Conservation (phyloP, 2,329 filamentous ascomycete species). For the Lasiodiplodia hormozganensis region DNA sequence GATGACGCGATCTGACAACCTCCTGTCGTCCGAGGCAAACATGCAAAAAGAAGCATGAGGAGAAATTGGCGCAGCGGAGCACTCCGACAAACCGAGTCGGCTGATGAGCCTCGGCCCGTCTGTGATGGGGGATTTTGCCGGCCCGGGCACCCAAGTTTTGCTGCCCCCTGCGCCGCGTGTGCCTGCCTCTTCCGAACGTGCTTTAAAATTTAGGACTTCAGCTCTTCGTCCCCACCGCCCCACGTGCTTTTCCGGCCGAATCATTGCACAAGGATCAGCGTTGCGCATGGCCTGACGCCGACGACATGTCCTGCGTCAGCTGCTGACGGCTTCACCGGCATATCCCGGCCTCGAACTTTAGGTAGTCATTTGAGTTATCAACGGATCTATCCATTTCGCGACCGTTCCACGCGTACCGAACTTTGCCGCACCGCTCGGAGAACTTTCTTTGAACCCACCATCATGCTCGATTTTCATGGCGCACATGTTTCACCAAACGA, state of each 20-base stretch:
- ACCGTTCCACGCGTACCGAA: neutral
- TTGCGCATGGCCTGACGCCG: neutral
- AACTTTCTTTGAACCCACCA: neutral
- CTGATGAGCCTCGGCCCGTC: neutral
- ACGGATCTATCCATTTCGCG: neutral
- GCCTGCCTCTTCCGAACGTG: neutral
- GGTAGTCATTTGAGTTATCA: neutral
- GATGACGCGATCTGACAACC: neutral
- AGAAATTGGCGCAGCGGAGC: neutral
- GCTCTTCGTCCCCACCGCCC: neutral
- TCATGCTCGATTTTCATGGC: neutral
- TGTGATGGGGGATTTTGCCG: neutral
- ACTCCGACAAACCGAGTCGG: neutral
- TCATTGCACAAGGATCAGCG: neutral
- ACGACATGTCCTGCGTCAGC: neutral
- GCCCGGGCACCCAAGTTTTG: neutral
- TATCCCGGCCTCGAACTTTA: neutral
- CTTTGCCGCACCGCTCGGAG: neutral
- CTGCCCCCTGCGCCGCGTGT: neutral
- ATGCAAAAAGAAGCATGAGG: neutral
- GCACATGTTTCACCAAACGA: too few relatives aligned
- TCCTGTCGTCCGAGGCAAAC: neutral
- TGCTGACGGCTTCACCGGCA: neutral
- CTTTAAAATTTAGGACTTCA: neutral
- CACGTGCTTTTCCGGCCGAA: neutral